Percentiles rank a stretch among this genome's conserved stretches.
phyloP scores from a whole-genome alignment of 352 stramenopile species.

The Pythium guiyangense region DNA sequence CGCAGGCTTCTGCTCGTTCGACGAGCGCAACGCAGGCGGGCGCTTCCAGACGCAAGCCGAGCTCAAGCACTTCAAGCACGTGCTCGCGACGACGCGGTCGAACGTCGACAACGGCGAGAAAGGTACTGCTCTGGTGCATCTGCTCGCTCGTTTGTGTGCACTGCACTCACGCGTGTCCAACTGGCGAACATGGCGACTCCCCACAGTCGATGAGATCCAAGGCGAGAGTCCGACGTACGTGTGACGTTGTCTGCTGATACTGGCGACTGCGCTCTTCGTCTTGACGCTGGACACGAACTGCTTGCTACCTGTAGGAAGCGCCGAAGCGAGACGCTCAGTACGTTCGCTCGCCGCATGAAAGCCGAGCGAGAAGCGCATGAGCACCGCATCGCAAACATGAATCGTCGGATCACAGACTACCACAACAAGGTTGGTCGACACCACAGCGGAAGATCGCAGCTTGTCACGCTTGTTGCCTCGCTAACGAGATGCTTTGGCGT shows the following conservation, averaged over 20 bases:
- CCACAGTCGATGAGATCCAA: conserved; percentile 33
- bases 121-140: conserved; percentile 13
- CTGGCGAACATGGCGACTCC: not conserved
- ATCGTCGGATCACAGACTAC: conserved; percentile 76
- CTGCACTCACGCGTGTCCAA: too few species aligned
- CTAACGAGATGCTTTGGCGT: too few species aligned
- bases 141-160: not conserved
- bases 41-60: conserved; percentile 73
- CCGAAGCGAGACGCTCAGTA: conserved; percentile 52
- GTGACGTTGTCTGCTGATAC: too few species aligned
- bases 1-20: conserved; percentile 66
- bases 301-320: conserved; percentile 20
- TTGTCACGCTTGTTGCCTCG: not conserved
- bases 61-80: conserved; percentile 73
- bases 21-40: conserved; percentile 72
- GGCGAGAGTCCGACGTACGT: conserved; percentile 41
- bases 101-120: conserved; percentile 57
- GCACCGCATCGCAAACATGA: conserved; percentile 72
- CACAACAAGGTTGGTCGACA: conserved; percentile 46
- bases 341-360: conserved; percentile 51
- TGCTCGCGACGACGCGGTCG: conserved; percentile 42
- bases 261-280: not conserved
- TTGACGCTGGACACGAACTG: not conserved
- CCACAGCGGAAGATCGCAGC: not conserved
- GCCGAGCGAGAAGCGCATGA: conserved; percentile 52